phyloP scores from a whole-genome alignment of 345 rosid genomes.

The Brassica nigra region DNA sequence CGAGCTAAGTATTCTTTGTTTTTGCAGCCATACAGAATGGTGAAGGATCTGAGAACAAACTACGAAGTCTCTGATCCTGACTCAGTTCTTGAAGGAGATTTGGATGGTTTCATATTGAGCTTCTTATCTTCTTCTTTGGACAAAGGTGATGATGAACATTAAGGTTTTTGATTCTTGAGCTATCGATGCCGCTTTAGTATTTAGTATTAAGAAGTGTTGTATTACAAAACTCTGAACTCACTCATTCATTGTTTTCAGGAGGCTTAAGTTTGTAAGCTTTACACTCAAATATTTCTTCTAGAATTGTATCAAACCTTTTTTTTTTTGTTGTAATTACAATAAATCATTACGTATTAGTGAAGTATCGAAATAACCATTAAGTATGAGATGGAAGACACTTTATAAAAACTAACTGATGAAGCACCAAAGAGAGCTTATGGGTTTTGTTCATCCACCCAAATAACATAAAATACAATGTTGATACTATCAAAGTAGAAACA shows the following conservation, averaged over 20 bases:
- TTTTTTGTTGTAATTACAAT: too few relatives aligned
- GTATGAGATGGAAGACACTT: too few relatives aligned
- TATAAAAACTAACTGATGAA: too few relatives aligned
- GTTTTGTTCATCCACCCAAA: too few relatives aligned
- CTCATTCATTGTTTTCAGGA: background rate
- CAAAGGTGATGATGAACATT: conserved; percentile 45
- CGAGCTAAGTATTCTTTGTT: conserved; percentile 10
- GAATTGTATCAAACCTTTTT: background rate
- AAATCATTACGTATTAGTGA: too few relatives aligned
- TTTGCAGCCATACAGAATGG: conserved; percentile 86
- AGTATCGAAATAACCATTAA: too few relatives aligned
- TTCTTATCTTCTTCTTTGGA: conserved; percentile 75
- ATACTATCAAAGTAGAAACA: too few relatives aligned
- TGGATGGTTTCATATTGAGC: conserved; percentile 83
- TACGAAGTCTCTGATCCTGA: conserved; percentile 91
- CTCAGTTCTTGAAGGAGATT: conserved; percentile 84
- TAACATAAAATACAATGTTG: too few relatives aligned
- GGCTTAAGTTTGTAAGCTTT: background rate
- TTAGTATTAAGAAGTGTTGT: background rate
- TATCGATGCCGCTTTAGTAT: background rate
- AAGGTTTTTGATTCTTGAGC: conserved; percentile 22
- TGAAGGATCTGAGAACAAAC: conserved; percentile 90
- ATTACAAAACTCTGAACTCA: background rate
- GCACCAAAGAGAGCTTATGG: too few relatives aligned
- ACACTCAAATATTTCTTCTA: background rate